Base-by-base conservation (phyloP, 345 rosid species). In the Mangifera indica region DNA sequence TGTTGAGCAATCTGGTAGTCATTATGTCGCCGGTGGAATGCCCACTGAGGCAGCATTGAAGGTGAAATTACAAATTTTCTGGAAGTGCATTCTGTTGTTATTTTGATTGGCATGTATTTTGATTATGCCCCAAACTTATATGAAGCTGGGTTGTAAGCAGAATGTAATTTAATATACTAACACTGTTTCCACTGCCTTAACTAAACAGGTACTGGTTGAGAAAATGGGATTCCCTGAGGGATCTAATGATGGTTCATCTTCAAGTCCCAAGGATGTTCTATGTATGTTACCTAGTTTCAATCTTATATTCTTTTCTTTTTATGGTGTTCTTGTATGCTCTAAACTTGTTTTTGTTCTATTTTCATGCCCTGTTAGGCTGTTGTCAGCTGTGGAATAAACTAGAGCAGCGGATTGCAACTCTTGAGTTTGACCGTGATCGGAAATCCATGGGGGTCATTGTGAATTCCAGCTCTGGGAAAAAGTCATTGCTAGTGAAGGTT, bases 361-460 rank as follows among this genome's bases (percentile, higher is more conserved):
- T 34, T 55, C 37, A 20, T 72, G 37, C 15, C 65, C 60, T 61
- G 10, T 13, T 74, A 95, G 99, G 93, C 69, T 92, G 89, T 82
- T 92, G 82, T 67, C 81, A 77, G 56, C 55, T 74, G 44, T 95
- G 97, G 99, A 88, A 72, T 75, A 75, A 82, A 81, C 72, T 81
- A 76, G 96, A 91, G 74, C 87, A 77, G 57, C 86, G 98, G 68
- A 84, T 91, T 84, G 99, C 97, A 55, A 92, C 99, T 69, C 92
- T 95, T 69, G 99, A 95, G 82, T 95, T 95, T 29, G 98, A 91
- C 70, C 97, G 85, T 8, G 97, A 87, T 71, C 71, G 99, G 55
- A 95, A 95, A 78, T 95, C 99, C 58, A 95, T 95, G 99, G 99
- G 99, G 73, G 97, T 92, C 66, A 91, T 95, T 79, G 96, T 89